Evolutionary conservation across 2,329 filamentous ascomycete genomes (phyloP).

Genomic region (Trichophyton simii): DNA sequence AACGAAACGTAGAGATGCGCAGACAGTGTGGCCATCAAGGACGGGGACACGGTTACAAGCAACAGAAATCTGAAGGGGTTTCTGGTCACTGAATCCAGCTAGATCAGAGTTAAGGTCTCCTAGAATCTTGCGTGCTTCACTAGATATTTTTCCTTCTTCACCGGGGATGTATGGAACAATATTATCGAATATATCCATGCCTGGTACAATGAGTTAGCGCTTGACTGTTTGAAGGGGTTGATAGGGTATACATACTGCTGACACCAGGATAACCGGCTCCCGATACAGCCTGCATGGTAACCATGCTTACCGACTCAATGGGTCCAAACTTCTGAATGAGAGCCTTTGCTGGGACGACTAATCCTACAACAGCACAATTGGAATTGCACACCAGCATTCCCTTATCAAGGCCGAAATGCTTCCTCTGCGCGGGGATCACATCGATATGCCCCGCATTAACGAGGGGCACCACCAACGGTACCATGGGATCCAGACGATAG

Average conservation of each 20-base stretch:
- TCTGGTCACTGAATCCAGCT: constrained; percentile 66
- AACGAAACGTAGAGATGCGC: constrained; percentile 73
- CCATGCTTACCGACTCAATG: constrained; percentile 63
- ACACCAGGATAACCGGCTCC: constrained; percentile 64
- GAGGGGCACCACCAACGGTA: constrained; percentile 87
- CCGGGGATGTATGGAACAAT: constrained; percentile 86
- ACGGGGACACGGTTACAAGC: constrained; percentile 93
- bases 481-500: constrained; percentile 78
- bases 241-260: background rate
- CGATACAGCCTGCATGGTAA: constrained; percentile 89
- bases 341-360: constrained; percentile 88
- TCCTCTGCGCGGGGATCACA: constrained; percentile 78
- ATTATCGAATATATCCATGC: constrained; percentile 94
- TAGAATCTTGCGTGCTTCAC: constrained; percentile 89
- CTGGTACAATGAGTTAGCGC: constrained; percentile 46
- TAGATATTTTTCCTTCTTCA: constrained; percentile 93
- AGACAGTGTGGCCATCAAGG: constrained; percentile 89
- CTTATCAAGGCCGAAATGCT: constrained; percentile 58
- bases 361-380: constrained; percentile 92
- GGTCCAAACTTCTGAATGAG: constrained; percentile 76
- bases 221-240: constrained; percentile 24
- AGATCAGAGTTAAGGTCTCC: constrained; percentile 58
- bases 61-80: constrained; percentile 62
- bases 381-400: constrained; percentile 96
- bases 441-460: constrained; percentile 83